Conservation (phyloP, 495 filamentous ascomycete species). For the Letharia columbiana region DNA sequence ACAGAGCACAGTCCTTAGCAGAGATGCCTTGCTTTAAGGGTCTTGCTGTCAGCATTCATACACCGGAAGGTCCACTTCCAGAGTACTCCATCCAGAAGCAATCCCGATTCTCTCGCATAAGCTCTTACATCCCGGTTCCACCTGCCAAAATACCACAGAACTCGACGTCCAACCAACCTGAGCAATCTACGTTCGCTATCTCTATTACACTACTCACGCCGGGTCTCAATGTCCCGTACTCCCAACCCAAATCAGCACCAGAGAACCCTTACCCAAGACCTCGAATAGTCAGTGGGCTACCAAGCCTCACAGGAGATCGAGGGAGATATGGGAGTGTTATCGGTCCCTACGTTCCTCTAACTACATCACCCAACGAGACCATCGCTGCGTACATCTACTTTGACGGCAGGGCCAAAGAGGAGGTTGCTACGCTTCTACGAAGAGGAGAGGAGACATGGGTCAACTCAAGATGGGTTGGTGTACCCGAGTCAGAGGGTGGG, state of each 20-base stretch:
- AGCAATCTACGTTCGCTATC: constrained; percentile 90
- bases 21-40: constrained; percentile 95
- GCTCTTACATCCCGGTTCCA: constrained; percentile 91
- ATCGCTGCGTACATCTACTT: constrained; percentile 99
- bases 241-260: constrained; percentile 63
- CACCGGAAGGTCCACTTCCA: constrained; percentile 74
- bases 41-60: constrained; percentile 92
- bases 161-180: constrained; percentile 60
- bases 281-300: constrained; percentile 65
- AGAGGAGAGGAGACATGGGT: constrained; percentile 98
- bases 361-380: constrained; percentile 84
- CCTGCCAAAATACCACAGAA: constrained; percentile 66
- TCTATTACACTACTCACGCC: constrained; percentile 93
- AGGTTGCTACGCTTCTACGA: constrained; percentile 87
- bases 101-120: constrained; percentile 81
- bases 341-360: constrained; percentile 82
- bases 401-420: constrained; percentile 88
- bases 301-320: constrained; percentile 46
- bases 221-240: constrained; percentile 81
- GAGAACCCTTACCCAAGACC: constrained; percentile 67
- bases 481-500: constrained; percentile 82
- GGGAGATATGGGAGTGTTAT: constrained; percentile 51
- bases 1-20: neutral
- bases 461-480: constrained; percentile 93
- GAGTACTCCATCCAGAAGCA: constrained; percentile 95